Conservation (phyloP, 805 yeast genomes). For the Wickerhamomyces strasburgensis region DNA sequence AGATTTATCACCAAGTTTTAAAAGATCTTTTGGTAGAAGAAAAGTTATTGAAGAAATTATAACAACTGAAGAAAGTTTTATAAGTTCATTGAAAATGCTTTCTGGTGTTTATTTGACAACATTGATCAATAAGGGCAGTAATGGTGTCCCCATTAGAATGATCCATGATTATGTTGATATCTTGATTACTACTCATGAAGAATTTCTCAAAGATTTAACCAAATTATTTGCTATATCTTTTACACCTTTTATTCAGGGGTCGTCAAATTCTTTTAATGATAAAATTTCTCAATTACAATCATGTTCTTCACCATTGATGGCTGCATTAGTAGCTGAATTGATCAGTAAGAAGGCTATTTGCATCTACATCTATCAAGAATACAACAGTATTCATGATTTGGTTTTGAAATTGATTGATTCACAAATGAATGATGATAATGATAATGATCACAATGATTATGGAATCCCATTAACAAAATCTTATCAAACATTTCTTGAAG, state of each 20-base stretch:
- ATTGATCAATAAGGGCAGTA: conserved; percentile 27
- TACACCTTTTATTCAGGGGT: neutral
- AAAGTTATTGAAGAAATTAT: conserved; percentile 41
- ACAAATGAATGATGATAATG: conserved; percentile 20
- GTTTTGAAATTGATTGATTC: conserved; percentile 30
- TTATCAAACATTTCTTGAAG: conserved; percentile 35
- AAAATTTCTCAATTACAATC: conserved; percentile 4
- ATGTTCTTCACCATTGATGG: conserved; percentile 19
- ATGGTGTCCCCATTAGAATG: conserved; percentile 33
- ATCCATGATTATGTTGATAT: conserved; percentile 26
- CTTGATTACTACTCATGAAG: conserved; percentile 29
- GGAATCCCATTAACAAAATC: conserved; percentile 25
- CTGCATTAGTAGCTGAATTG: conserved; percentile 21
- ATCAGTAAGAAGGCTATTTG: conserved; percentile 23
- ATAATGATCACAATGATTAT: conserved; percentile 11
- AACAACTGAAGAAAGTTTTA: conserved; percentile 43
- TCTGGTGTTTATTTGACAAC: conserved; percentile 40
- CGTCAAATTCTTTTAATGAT: neutral
- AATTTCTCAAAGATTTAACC: conserved; percentile 26
- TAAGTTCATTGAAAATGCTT: conserved; percentile 40
- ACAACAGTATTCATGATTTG: conserved; percentile 29
- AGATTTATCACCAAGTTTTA: conserved; percentile 15
- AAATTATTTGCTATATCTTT: conserved; percentile 7
- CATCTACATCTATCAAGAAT: conserved; percentile 30
- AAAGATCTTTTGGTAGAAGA: conserved; percentile 19